phyloP scores from a whole-genome alignment of 352 stramenopile genomes.

The Phytophthora lateralis region DNA sequence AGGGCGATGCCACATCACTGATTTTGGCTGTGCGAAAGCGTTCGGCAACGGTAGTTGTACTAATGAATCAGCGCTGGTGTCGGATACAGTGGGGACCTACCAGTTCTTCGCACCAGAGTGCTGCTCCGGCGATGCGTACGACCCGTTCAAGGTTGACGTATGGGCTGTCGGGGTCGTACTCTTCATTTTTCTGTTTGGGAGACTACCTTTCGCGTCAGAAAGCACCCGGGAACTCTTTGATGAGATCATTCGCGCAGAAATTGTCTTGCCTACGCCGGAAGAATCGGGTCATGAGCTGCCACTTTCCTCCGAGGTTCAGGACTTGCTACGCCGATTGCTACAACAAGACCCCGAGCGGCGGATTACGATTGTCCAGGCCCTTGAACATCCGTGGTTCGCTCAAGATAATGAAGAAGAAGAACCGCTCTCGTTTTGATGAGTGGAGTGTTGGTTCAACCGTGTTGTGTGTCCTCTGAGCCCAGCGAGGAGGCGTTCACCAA shows the following conservation, averaged over 20 bases:
- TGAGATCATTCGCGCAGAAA: constrained; percentile 58
- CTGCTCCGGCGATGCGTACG: constrained; percentile 82
- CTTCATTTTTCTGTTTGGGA: constrained; percentile 87
- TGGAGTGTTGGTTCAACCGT: background rate
- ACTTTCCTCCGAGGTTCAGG: constrained; percentile 37
- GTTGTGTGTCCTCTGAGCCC: background rate
- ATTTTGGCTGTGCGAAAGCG: constrained; percentile 86
- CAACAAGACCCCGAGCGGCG: constrained; percentile 53
- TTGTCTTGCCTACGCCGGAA: constrained; percentile 35
- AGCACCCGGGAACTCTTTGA: constrained; percentile 82
- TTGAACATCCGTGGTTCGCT: constrained; percentile 67
- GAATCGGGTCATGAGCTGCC: constrained; percentile 14
- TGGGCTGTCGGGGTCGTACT: constrained; percentile 88
- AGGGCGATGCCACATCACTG: constrained; percentile 81
- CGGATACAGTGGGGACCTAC: constrained; percentile 89
- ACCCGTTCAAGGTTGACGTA: constrained; percentile 83
- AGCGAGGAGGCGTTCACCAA: background rate
- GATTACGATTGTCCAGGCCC: constrained; percentile 56
- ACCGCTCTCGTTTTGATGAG: constrained; percentile 67
- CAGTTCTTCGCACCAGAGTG: constrained; percentile 91
- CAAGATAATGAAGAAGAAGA: constrained; percentile 53
- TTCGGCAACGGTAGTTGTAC: constrained; percentile 8
- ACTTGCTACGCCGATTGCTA: constrained; percentile 63
- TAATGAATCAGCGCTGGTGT: constrained; percentile 41
- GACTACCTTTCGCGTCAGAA: constrained; percentile 79